Base-by-base conservation (phyloP, 441 rosid species). In the Corymbia citriodora region DNA sequence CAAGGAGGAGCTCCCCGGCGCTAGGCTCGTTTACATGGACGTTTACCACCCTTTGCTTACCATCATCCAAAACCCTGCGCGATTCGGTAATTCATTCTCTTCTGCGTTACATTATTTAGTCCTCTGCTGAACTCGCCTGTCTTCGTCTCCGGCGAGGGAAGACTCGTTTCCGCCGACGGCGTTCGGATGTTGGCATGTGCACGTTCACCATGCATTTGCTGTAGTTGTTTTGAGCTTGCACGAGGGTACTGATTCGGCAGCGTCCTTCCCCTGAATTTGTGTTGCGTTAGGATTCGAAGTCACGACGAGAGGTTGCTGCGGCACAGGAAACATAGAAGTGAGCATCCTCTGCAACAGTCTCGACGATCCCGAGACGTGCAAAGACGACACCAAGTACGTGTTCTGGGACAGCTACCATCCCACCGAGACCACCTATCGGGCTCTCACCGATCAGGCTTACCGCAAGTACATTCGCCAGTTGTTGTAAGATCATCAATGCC, bases 351-450 rank as follows among this genome's bases (percentile, higher is more conserved):
- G 97, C 53, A 94, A 88, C 74, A 52, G 33, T 4, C 53, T 91
- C 4, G 90, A 89, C 29, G 92, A 93, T 88, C 88, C 92, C 65
- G 61, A 9, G 10, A 74, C 93, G 52, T 95, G 99, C 90, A 49
- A 87, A 3, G 95, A 95, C 90, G 96, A 93, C 63, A 89, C 96
- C 1, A 93, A 93, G 3, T 95, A 92, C 48, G 57, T 96, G 29
- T 95, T 96, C 45, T 96, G 97, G 98, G 97, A 97, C 83, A 95
- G 96, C 91, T 97, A 91, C 63, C 98, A 96, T 94, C 99, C 98
- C 2, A 91, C 98, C 10, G 96, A 96, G 90, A 93, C 88, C 90
- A 93, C 96, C 88, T 96, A 95, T 87, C 59, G 50, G 88, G 88
- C 90, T 16, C 90, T 94, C 79, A 6, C 57, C 88, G 8, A 79